A percentile compares a stretch with the other conserved stretches of the same genome.
These are phyloP conservation scores for Thuja plicata DNA, from an alignment of 83 land plant genomes.

Conservation along the genomic window DNA sequence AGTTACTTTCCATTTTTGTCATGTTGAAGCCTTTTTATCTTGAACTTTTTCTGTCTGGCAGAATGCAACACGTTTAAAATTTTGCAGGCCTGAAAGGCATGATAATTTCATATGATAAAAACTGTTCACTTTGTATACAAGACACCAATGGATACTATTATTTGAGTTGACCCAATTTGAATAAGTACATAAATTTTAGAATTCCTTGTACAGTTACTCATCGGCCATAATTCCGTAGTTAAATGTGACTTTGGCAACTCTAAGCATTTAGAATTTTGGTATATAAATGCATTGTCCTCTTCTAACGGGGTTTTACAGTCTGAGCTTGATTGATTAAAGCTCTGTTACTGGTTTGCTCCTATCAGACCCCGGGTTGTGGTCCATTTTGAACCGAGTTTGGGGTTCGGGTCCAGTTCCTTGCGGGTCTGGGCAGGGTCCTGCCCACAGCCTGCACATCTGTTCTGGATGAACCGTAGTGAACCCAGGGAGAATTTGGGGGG, in stretches of 20 bases:
- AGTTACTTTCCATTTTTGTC: neutral
- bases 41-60: neutral
- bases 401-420: no score
- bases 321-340: no score
- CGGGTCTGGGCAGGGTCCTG: no score
- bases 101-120: neutral
- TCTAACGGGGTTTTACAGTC: neutral
- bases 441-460: no score
- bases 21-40: neutral
- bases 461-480: no score
- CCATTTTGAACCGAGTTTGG: no score
- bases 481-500: no score
- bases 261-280: slow-evolving; percentile 7
- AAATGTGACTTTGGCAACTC: neutral
- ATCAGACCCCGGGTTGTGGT: no score
- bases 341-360: no score
- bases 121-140: neutral
- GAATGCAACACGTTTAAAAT: neutral
- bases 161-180: neutral
- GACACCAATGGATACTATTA: neutral
- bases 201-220: neutral
- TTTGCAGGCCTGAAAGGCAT: neutral
- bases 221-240: neutral
- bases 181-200: neutral
- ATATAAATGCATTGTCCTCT: neutral